Evolutionary conservation across 1,284 basidiomycete genomes (phyloP).

Genomic region (Rhodotorula mucilaginosa): DNA sequence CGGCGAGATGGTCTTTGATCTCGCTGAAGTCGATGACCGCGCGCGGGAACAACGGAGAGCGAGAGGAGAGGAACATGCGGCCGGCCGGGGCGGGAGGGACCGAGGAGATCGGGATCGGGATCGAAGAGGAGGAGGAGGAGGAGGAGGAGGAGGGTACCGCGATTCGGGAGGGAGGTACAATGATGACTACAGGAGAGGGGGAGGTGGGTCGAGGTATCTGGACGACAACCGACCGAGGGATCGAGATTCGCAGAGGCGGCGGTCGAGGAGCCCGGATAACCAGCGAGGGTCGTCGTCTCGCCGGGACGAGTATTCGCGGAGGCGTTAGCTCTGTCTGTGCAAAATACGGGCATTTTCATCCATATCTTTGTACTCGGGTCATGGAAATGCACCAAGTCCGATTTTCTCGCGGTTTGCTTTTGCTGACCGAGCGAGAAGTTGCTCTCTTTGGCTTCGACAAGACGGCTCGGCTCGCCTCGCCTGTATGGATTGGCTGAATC

Average conservation of each 20-base stretch:
- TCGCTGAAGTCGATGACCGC: slow-evolving; percentile 30
- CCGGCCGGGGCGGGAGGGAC: slow-evolving; percentile 2
- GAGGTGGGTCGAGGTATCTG: neutral
- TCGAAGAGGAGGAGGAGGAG: slow-evolving; percentile 5
- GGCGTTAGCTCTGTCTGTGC: neutral
- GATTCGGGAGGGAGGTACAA: neutral
- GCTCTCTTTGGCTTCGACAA: neutral
- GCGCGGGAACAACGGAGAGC: slow-evolving; percentile 4
- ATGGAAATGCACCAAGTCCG: too few relatives aligned
- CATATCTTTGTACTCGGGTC: too few relatives aligned
- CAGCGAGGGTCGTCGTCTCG: neutral
- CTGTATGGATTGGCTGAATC: slow-evolving; percentile 36
- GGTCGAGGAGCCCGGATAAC: neutral
- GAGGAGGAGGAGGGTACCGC: neutral
- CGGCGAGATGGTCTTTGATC: slow-evolving; percentile 42
- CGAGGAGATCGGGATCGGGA: neutral
- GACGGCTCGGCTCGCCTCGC: neutral
- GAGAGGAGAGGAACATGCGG: neutral
- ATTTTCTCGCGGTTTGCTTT: too few relatives aligned
- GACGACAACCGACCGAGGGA: neutral
- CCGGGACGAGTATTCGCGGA: neutral
- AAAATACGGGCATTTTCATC: neutral
- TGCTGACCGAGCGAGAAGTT: neutral
- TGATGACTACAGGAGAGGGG: neutral
- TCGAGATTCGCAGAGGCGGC: neutral